These are phyloP conservation scores for Rubus parviflorus DNA, from an alignment of 306 rosid genomes.

Conservation along the genomic window DNA sequence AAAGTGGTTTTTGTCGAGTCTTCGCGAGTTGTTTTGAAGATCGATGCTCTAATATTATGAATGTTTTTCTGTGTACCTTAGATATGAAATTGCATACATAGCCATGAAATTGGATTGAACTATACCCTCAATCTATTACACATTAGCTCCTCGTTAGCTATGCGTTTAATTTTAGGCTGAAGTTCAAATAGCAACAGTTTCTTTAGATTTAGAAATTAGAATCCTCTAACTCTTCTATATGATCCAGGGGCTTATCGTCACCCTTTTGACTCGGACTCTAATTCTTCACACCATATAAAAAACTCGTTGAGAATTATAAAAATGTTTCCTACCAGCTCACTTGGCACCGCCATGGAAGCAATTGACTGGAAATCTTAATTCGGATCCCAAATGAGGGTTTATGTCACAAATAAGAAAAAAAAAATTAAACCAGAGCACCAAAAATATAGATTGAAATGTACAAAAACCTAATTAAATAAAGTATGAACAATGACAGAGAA, in stretches of 20 bases:
- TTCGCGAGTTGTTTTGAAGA: too few species aligned
- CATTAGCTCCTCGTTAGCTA: too few species aligned
- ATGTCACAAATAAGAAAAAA: too few species aligned
- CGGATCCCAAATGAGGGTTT: too few species aligned
- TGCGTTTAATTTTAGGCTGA: neutral
- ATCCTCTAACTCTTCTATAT: neutral
- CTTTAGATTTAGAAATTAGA: neutral
- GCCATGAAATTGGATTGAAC: neutral
- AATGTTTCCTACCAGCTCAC: neutral
- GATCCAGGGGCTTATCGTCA: neutral
- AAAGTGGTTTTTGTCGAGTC: too few species aligned
- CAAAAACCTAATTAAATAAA: too few species aligned
- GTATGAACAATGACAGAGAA: too few species aligned
- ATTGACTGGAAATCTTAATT: too few species aligned
- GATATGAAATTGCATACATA: neutral
- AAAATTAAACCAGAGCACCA: too few species aligned
- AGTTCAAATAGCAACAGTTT: neutral
- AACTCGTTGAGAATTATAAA: neutral
- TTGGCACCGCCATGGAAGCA: slow-evolving; percentile 9
- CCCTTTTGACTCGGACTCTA: neutral
- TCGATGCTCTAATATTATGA: neutral
- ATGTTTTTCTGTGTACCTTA: neutral
- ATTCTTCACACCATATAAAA: neutral
- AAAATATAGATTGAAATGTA: too few species aligned
- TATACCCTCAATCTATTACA: neutral